A percentile compares a stretch with the other conserved stretches of the same genome.
These are phyloP conservation scores for Cryptococcus amylolentus DNA, from an alignment of 1,284 basidiomycete genomes.

Conservation along the genomic window DNA sequence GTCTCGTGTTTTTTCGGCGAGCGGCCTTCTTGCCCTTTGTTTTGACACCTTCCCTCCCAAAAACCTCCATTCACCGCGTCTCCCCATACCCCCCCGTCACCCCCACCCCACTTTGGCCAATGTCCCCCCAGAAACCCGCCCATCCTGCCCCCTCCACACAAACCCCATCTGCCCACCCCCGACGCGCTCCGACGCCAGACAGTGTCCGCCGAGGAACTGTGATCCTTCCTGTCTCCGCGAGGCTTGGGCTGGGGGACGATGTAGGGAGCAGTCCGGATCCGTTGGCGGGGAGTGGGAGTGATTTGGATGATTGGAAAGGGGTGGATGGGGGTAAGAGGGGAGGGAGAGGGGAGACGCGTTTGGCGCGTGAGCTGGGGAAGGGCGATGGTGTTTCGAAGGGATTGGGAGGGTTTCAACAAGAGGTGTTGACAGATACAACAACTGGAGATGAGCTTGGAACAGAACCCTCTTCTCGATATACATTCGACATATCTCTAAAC, in stretches of 20 bases:
- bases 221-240: neutral
- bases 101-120: neutral
- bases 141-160: neutral
- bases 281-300: constrained; percentile 1
- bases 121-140: neutral
- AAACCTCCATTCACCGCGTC: too few relatives aligned
- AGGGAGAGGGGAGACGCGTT: neutral
- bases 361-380: neutral
- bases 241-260: neutral
- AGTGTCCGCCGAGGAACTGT: constrained; percentile 1
- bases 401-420: neutral
- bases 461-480: neutral
- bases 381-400: neutral
- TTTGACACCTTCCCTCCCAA: neutral
- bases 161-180: neutral
- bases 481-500: neutral
- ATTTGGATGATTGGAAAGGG: neutral
- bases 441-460: neutral
- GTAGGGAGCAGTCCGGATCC: constrained; percentile 4
- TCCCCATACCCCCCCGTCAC: neutral
- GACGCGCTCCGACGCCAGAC: neutral
- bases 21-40: too few relatives aligned
- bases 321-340: neutral
- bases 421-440: neutral
- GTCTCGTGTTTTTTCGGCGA: neutral